Evolutionary conservation across 2,329 filamentous ascomycete species (phyloP).

Genomic region (Emmonsiellopsis sp.): DNA sequence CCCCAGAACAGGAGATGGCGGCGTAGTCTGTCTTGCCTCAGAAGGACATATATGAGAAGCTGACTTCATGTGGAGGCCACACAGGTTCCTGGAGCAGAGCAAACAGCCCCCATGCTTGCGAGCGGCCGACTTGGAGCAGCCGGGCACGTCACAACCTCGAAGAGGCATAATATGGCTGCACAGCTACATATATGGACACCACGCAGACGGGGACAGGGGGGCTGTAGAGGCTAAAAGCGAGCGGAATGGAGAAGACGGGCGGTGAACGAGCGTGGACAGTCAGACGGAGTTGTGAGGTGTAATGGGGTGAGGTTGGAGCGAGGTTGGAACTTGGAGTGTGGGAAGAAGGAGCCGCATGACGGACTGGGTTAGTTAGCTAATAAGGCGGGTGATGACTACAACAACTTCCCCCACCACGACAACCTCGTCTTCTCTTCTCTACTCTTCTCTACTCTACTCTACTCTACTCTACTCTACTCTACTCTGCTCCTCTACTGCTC

Average conservation of each 20-base stretch:
- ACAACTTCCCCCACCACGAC: no score
- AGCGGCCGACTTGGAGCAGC: slow-evolving; percentile 1
- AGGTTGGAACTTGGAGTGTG: no score
- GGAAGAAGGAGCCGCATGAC: no score
- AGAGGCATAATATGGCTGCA: not conserved
- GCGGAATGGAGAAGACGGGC: not conserved
- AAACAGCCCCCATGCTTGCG: slow-evolving; percentile 2
- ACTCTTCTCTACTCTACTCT: no score
- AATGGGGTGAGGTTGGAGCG: not conserved
- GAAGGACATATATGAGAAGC: slow-evolving; percentile 4
- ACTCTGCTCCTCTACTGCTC: no score
- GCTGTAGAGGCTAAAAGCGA: not conserved
- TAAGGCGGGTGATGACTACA: no score
- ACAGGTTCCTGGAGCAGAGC: slow-evolving; percentile 1
- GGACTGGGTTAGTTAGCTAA: no score
- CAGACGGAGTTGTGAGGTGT: not conserved
- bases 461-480: no score
- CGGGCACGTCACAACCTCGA: not conserved
- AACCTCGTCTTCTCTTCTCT: no score
- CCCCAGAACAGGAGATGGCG: not conserved
- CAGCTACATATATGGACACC: not conserved
- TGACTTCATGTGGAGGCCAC: slow-evolving; percentile 2
- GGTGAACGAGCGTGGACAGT: not conserved
- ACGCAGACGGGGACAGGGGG: not conserved
- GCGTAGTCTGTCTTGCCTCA: not conserved